Conservation (phyloP, 805 yeast genomes). For the Candida ipomoeae region DNA sequence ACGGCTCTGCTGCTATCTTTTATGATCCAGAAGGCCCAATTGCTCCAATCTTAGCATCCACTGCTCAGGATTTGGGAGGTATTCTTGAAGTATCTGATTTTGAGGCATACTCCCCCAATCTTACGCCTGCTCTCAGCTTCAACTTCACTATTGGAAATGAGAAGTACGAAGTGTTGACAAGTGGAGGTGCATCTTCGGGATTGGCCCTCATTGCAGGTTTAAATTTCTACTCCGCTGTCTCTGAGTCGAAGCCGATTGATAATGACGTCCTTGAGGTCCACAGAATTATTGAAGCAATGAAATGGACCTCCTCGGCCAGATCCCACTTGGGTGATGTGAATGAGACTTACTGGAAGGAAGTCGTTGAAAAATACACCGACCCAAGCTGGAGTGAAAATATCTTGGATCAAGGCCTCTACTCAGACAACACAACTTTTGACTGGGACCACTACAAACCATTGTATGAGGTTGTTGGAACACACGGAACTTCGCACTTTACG, state of each 20-base stretch:
- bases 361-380: slow-evolving; percentile 43
- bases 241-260: slow-evolving; percentile 25
- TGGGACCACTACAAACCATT: slow-evolving; percentile 79
- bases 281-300: slow-evolving; percentile 78
- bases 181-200: slow-evolving; percentile 80
- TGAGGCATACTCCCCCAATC: slow-evolving; percentile 50
- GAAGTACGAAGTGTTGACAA: slow-evolving; percentile 31
- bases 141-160: slow-evolving; percentile 16
- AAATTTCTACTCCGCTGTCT: slow-evolving; percentile 42
- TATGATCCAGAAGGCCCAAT: slow-evolving; percentile 81
- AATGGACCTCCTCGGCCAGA: slow-evolving; percentile 87
- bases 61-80: slow-evolving; percentile 59
- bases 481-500: slow-evolving; percentile 88
- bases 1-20: slow-evolving; percentile 73
- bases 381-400: slow-evolving; percentile 52
- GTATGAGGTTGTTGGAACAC: slow-evolving; percentile 71
- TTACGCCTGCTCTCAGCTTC: slow-evolving; percentile 31
- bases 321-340: slow-evolving; percentile 74
- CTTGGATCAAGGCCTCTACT: slow-evolving; percentile 46
- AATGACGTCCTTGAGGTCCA: slow-evolving; percentile 46
- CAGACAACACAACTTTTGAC: slow-evolving; percentile 50
- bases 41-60: slow-evolving; percentile 52
- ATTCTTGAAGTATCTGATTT: slow-evolving; percentile 65
- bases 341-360: slow-evolving; percentile 23
- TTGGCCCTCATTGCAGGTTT: slow-evolving; percentile 76